Percentiles rank a stretch among this genome's conserved stretches.
Conservation (phyloP, 306 rosid genomes). For the Cicer bijugum region DNA sequence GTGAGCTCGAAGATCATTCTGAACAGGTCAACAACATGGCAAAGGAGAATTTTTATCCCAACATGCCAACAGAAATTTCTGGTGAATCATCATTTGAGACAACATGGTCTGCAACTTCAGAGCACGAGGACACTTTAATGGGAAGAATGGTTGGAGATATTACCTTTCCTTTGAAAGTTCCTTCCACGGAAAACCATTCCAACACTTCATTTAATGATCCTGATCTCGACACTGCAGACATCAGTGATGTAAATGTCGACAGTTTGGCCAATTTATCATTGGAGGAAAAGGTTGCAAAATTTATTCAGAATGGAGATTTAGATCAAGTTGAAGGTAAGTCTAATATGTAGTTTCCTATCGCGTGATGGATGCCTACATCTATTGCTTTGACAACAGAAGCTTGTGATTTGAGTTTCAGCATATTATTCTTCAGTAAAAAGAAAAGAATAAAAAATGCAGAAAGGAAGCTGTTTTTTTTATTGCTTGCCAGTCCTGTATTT, state of each 20-base stretch:
- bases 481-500: constrained; percentile 11
- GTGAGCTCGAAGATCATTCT: constrained; percentile 40
- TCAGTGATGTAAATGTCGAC: constrained; percentile 42
- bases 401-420: constrained; percentile 42
- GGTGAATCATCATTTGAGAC: constrained; percentile 45
- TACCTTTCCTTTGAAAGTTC: constrained; percentile 36
- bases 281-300: constrained; percentile 73
- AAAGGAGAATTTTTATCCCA: constrained; percentile 42
- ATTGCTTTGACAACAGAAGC: constrained; percentile 29
- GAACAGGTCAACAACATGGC: constrained; percentile 43
- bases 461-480: constrained; percentile 22
- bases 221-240: constrained; percentile 43
- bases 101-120: constrained; percentile 39
- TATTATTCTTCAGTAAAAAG: background rate
- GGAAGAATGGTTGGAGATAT: constrained; percentile 47
- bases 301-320: constrained; percentile 78
- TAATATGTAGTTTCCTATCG: constrained; percentile 21
- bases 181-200: constrained; percentile 44
- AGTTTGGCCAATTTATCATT: constrained; percentile 50
- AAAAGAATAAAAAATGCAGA: constrained; percentile 5
- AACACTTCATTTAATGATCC: constrained; percentile 41
- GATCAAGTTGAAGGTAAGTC: constrained; percentile 71
- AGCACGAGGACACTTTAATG: constrained; percentile 36
- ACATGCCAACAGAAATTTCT: constrained; percentile 45
- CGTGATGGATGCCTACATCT: constrained; percentile 32